Percentiles rank a stretch among this genome's conserved stretches.
These are phyloP conservation scores for Pilobolus umbonatus DNA, from an alignment of 192 early-diverging fungal genomes.

Conservation along the genomic window DNA sequence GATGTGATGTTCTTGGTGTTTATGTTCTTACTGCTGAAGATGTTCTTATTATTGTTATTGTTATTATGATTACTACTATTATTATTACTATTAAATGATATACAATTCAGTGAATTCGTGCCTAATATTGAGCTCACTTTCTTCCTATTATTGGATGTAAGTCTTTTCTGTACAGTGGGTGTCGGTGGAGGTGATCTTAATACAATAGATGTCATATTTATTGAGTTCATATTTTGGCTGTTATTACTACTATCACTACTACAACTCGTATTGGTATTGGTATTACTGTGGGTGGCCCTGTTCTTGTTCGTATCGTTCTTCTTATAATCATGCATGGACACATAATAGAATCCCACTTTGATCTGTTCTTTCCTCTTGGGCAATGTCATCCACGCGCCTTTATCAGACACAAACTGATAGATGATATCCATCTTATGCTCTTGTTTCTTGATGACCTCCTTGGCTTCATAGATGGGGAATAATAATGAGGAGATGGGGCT, in stretches of 20 bases:
- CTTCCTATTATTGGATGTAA: constrained; percentile 7
- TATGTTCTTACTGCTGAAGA: background rate
- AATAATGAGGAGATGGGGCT: constrained; percentile 2
- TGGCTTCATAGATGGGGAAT: constrained; percentile 17
- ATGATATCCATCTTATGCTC: constrained; percentile 23
- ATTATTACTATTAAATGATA: background rate
- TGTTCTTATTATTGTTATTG: background rate
- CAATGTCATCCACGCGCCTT: constrained; percentile 25
- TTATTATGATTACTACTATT: background rate
- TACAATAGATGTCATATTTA: constrained; percentile 10
- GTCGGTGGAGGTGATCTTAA: constrained; percentile 19
- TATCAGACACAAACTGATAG: constrained; percentile 26
- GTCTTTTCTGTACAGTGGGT: constrained; percentile 8
- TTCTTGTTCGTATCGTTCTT: background rate
- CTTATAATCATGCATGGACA: constrained; percentile 30
- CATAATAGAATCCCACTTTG: constrained; percentile 32
- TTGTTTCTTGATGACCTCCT: constrained; percentile 21
- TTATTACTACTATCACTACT: constrained; percentile 1
- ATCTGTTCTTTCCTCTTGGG: constrained; percentile 3
- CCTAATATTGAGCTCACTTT: constrained; percentile 3
- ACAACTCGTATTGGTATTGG: too few relatives aligned
- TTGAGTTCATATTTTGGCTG: background rate
- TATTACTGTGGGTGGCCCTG: background rate
- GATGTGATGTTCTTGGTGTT: background rate
- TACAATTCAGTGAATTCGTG: background rate